These are phyloP conservation scores for Aspergillus persii DNA, from an alignment of 2,329 filamentous ascomycete genomes.

Conservation along the genomic window DNA sequence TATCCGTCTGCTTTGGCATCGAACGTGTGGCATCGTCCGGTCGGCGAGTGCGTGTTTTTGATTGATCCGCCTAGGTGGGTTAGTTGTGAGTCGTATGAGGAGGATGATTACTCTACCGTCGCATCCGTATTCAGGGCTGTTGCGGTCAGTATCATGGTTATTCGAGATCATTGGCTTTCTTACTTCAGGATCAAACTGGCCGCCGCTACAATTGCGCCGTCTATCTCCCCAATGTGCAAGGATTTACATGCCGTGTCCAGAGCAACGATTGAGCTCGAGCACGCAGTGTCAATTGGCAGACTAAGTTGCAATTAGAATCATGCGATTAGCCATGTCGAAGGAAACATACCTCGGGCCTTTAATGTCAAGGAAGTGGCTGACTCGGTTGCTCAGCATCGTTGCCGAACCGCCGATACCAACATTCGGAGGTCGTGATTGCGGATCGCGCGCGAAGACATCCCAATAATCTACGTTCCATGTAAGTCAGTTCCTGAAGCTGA, in stretches of 20 bases:
- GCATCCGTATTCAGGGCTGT: conserved; percentile 27
- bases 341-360: neutral
- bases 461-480: neutral
- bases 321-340: neutral
- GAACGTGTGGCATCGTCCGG: conserved; percentile 26
- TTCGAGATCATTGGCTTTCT: neutral
- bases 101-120: neutral
- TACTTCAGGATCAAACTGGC: conserved; percentile 21
- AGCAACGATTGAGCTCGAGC: conserved; percentile 31
- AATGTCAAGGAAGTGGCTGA: conserved; percentile 5
- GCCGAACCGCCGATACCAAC: neutral
- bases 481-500: neutral
- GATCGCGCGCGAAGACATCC: conserved; percentile 3
- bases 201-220: conserved; percentile 31
- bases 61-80: neutral
- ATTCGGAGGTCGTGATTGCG: neutral
- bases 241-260: conserved; percentile 34
- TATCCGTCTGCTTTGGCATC: conserved; percentile 27
- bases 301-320: conserved; percentile 5
- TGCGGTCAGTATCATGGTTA: conserved; percentile 11
- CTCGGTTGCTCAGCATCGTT: conserved; percentile 5
- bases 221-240: conserved; percentile 2
- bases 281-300: conserved; percentile 33
- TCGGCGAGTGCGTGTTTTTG: conserved; percentile 33
- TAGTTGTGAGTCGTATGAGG: neutral